A percentile compares a stretch with the other conserved stretches of the same genome.
These are phyloP conservation scores for Gossypium raimondii DNA, from an alignment of 345 rosid species.

Conservation along the genomic window DNA sequence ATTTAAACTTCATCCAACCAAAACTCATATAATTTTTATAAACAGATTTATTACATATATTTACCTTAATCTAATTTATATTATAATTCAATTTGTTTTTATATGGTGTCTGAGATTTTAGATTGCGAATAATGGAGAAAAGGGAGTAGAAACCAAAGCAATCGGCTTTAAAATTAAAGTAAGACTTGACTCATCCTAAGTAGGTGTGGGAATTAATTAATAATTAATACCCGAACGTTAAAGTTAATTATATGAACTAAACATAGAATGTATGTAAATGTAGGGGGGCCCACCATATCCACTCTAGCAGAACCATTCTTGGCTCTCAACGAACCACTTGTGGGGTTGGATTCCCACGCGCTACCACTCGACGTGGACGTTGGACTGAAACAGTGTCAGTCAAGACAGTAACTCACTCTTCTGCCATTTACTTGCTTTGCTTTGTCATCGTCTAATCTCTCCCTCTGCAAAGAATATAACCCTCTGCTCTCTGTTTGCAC, in stretches of 20 bases:
- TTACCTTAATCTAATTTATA: no score
- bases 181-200: not conserved
- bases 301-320: not conserved
- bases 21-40: no score
- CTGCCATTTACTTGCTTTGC: not conserved
- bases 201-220: not conserved
- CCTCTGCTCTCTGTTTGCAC: conserved; percentile 15
- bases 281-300: conserved; percentile 28
- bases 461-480: conserved; percentile 7
- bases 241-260: no score
- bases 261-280: conserved; percentile 1
- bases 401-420: not conserved
- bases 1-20: no score
- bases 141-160: not conserved
- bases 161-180: not conserved
- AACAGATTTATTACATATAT: no score
- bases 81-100: no score
- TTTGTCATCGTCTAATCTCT: not conserved
- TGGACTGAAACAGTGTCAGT: not conserved
- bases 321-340: not conserved
- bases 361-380: not conserved
- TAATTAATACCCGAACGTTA: not conserved
- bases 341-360: conserved; percentile 10
- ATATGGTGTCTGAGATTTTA: no score
- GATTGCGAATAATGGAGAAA: no score